Evolutionary conservation across 2,329 filamentous ascomycete species (phyloP).

Genomic region (Cytospora schulzeri): DNA sequence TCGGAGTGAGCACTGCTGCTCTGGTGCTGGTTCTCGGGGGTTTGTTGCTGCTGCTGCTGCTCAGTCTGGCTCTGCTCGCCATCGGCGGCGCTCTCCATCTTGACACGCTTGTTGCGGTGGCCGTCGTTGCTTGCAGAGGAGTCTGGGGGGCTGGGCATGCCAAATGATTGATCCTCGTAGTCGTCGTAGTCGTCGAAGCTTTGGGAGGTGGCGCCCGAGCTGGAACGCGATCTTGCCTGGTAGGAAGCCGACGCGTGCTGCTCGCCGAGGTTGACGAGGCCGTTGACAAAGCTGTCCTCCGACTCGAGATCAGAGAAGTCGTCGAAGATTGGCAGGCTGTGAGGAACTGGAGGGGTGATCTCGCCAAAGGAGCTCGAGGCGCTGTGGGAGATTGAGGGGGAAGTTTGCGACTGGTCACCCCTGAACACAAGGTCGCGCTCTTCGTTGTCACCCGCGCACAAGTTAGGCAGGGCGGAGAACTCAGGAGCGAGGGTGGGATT

Average conservation of each 20-base stretch:
- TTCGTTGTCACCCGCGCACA: conserved; percentile 66
- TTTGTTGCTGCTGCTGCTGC: conserved; percentile 39
- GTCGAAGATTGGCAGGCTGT: conserved; percentile 74
- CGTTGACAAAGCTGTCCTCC: conserved; percentile 81
- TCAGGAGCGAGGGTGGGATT: conserved; percentile 58
- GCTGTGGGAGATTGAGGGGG: conserved; percentile 41
- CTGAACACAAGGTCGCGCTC: conserved; percentile 50
- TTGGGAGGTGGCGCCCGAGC: conserved; percentile 66
- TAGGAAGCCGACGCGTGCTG: conserved; percentile 53
- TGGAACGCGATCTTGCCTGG: conserved; percentile 70
- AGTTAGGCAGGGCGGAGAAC: conserved; percentile 64
- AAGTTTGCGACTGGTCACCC: conserved; percentile 50
- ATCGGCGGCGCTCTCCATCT: conserved; percentile 48
- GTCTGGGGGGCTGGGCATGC: conserved; percentile 66
- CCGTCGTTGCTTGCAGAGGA: conserved; percentile 53
- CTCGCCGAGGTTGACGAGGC: conserved; percentile 67
- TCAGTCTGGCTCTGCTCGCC: conserved; percentile 32
- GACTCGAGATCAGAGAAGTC: conserved; percentile 88
- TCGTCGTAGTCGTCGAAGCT: conserved; percentile 52
- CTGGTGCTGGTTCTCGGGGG: conserved; percentile 32
- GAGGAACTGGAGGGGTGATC: conserved; percentile 51
- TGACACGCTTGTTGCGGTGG: conserved; percentile 59
- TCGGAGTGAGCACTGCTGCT: conserved; percentile 37
- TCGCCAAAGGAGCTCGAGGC: conserved; percentile 45
- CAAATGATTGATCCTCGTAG: conserved; percentile 61